Evolutionary conservation across 306 rosid genomes (phyloP), one percentile per base, ranked within the genome.

Genomic region (Vigna reflexopilosa): DNA sequence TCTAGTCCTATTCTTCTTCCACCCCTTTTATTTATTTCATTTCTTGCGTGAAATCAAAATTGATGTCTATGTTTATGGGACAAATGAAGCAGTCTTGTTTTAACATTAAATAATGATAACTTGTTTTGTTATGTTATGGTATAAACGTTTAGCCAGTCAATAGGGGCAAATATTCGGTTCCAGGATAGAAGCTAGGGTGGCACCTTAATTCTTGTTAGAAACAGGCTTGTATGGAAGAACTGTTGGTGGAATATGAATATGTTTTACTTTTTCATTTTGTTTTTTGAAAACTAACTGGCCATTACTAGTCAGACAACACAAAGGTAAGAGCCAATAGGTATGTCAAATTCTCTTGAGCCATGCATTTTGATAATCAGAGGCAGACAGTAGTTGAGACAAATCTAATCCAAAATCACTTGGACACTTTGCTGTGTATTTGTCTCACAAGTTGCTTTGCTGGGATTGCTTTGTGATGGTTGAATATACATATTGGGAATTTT

Each of bases 371-470:
- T 65, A 75, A 80, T 77, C 70, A 77, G 72, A 81, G 82, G 80
- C 86, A 91, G 88, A 83, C 87, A 86, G 26, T 28, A 70, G 68
- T 78, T 82, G 87, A 84, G 91, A 88, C 91, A 89, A 76, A 89
- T 89, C 87, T 85, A 80, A 85, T 88, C 89, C 91, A 78, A 65
- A 86, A 77, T 83, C 88, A 75, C 68, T 76, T 32, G 30, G 61
- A 63, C 80, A 81, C 70, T 67, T 81, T 82, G 76, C 63, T 76
- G 63, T 81, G 47, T 24, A 45, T 80, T 83, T 80, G 83, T 85
- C 83, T 75, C 77, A 32, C 74, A 77, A 80, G 28, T 80, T 82
- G 86, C 77, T 84, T 62, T 83, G 87, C 87, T 83, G 88, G 87
- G 67, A 57, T 58, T 77, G 50, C 76, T 75, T 34, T 28, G 30